Evolutionary conservation across 2,329 filamentous ascomycete genomes (phyloP), one percentile per base, ranked within the genome.

Genomic region (Sporothrix humicola): DNA sequence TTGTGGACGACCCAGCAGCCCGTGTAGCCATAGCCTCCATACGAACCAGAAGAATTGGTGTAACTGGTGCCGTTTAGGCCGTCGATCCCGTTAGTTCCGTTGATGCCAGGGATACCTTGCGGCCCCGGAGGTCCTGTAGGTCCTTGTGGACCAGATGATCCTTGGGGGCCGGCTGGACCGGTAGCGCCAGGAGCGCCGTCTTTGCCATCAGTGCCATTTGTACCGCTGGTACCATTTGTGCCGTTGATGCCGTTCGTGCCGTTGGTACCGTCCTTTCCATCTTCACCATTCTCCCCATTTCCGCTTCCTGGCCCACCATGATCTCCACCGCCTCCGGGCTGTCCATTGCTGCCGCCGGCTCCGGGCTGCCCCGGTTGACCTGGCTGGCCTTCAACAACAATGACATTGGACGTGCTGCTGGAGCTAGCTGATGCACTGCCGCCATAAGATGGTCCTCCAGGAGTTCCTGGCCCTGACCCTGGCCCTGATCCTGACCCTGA

Each of bases 1-100:
- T 37, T 42, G 37, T 46, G 13, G 44, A 73, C 58, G 26, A 48
- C 23, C 73, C 75, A 76, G 70, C 75, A 76, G 37, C 75, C 75
- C 1, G 68, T 58, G 72, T 73, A 76, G 8, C 56, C 44, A 23
- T 54, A 44, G 26, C 48, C 46, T 9, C 50, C n/a, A n/a, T 46
- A 44, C 3, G 70, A 13, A 4, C 69, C 69, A 2, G 59, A 66
- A 12, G 48, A 37, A n/a, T 50, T 58, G 31, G 59, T 37, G 37
- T 42, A 63, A 6, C 46, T 68, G 0, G 44, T 66, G 7, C 63
- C 63, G 46, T 68, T 52, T 2, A 37, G 17, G 15, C 63, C 63
- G 9, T 68, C 20, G 6, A 52, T 68, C 4, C 63, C 46, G 37
- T 52, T 52, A 7, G 46, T 68, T 15, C 63, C 63, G 46, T 68